Base-by-base conservation (phyloP, 805 yeast genomes). In the Candida pseudofarinosa region DNA sequence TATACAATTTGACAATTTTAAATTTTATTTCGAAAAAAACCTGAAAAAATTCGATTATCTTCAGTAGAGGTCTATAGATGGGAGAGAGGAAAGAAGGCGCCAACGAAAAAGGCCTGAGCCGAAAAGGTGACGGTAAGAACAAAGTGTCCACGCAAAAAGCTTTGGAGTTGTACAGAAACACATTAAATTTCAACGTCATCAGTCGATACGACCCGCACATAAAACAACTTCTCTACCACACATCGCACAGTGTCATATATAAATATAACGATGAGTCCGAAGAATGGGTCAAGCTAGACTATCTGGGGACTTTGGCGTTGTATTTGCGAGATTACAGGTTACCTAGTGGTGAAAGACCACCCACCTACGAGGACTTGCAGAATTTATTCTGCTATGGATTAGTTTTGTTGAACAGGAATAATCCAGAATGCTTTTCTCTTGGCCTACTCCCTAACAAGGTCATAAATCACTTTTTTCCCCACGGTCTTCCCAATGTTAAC, bases 171-270 rank as follows among this genome's bases (percentile, higher is more conserved):
- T 85, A 80, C 55, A 73, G 81, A 40, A 80, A 78, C 47, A 84
- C 90, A 0, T 64, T 85, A 37, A 83, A 85, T 38, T 85, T 77
- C 64, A 85, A 85, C 56, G 90, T 85, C 40, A 82, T 85, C 23
- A 82, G 85, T 18, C 73, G 89, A 46, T 85, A 85, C 55, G 95
- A 85, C 51, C 85, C 90, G 0, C 71, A 73, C 48, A 78, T 84
- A 38, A 79, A 83, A 43, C 87, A 82, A 55, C 67, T 85, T 23
- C 63, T 84, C 34, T 83, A 79, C 53, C 76, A 81, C 40, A 77
- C 90, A 2, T 80, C 90, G 13, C 87, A 84, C 58, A 80, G 85
- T 43, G 86, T 84, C 26, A 70, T 84, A 14, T 85, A 84, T 60
- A 77, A 80, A 55, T 85, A 77, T 65, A 77, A 77, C 49, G 70